Evolutionary conservation across 2,329 filamentous ascomycete species (phyloP).

Genomic region (Lachnellula willkommii): DNA sequence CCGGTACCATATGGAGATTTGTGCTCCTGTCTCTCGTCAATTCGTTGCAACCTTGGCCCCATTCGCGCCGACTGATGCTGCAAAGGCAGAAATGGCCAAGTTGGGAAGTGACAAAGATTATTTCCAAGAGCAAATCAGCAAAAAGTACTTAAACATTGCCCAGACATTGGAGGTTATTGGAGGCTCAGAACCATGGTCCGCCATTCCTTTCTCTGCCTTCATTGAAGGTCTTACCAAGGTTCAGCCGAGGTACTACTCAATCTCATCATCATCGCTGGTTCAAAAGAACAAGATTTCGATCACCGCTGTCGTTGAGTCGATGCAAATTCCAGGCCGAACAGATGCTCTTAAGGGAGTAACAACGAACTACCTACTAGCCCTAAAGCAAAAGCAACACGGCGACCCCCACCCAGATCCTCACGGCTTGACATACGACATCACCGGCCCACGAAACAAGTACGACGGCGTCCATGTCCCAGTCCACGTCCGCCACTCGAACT

Average conservation of each 20-base stretch:
- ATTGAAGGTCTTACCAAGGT: slow-evolving; percentile 93
- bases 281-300: slow-evolving; percentile 94
- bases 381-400: slow-evolving; percentile 95
- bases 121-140: slow-evolving; percentile 79
- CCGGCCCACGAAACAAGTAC: slow-evolving; percentile 91
- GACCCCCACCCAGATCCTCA: slow-evolving; percentile 77
- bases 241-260: slow-evolving; percentile 98
- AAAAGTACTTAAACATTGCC: slow-evolving; percentile 82
- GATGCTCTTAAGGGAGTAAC: slow-evolving; percentile 87
- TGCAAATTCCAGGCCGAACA: slow-evolving; percentile 68
- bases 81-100: slow-evolving; percentile 82
- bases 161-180: slow-evolving; percentile 71
- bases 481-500: slow-evolving; percentile 96
- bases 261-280: slow-evolving; percentile 91
- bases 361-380: slow-evolving; percentile 90
- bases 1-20: slow-evolving; percentile 96
- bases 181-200: slow-evolving; percentile 70
- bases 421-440: slow-evolving; percentile 79
- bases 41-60: slow-evolving; percentile 82
- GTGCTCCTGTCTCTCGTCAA: slow-evolving; percentile 91
- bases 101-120: slow-evolving; percentile 92
- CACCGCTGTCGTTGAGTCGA: slow-evolving; percentile 87
- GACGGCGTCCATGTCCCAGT: slow-evolving; percentile 92
- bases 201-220: slow-evolving; percentile 87
- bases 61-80: slow-evolving; percentile 79